Evolutionary conservation across 2,329 filamentous ascomycete species (phyloP).

Genomic region (Colletotrichum lini): DNA sequence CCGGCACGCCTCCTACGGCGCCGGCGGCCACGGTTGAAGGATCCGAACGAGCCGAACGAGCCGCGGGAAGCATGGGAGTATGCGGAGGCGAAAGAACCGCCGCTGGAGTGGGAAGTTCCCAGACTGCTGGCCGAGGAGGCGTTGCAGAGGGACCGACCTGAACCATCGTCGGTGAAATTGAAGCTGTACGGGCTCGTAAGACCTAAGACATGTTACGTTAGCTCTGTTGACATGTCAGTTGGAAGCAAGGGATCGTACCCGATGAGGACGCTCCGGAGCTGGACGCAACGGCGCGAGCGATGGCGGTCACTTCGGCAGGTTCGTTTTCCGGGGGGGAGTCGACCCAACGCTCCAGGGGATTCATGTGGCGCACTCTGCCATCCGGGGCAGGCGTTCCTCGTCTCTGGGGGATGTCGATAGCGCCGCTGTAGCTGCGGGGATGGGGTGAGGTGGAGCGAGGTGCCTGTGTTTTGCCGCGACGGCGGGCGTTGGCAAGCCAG

Average conservation of each 20-base stretch:
- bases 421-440: conserved; percentile 70
- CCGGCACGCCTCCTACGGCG: conserved; percentile 65
- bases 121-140: conserved; percentile 73
- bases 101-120: conserved; percentile 73
- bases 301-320: conserved; percentile 71
- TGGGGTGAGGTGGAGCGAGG: conserved; percentile 80
- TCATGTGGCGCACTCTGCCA: conserved; percentile 58
- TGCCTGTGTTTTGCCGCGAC: conserved; percentile 82
- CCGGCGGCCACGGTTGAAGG: conserved; percentile 62
- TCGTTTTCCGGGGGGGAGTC: conserved; percentile 73
- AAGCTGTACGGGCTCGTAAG: conserved; percentile 71
- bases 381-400: conserved; percentile 69
- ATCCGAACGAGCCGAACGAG: conserved; percentile 67
- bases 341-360: conserved; percentile 71
- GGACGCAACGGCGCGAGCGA: conserved; percentile 70
- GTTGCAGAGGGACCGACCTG: conserved; percentile 69
- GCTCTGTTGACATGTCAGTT: not conserved
- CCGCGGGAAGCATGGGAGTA: conserved; percentile 72
- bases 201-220: conserved; percentile 49
- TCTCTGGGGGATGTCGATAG: conserved; percentile 81
- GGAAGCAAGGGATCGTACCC: conserved; percentile 9
- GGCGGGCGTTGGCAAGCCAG: conserved; percentile 91
- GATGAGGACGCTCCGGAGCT: conserved; percentile 63
- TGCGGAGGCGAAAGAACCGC: conserved; percentile 70
- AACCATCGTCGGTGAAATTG: conserved; percentile 74